Percentiles rank a stretch among this genome's conserved stretches.
These are phyloP conservation scores for Friedmanniomyces endolithicus DNA, from an alignment of 495 filamentous ascomycete genomes.

Conservation along the genomic window DNA sequence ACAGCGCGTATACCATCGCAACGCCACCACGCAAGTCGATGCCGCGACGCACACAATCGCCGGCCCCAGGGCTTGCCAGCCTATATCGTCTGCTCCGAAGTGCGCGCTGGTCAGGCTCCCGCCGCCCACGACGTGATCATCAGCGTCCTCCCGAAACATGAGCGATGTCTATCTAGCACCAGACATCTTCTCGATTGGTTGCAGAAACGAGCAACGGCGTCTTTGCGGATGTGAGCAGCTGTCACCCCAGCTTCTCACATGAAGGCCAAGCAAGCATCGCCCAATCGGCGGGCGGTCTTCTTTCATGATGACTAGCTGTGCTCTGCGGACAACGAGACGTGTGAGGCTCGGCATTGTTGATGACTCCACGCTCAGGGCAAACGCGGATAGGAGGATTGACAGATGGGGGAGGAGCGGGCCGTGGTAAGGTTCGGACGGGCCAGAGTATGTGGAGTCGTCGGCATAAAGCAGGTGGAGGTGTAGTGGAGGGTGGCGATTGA, in stretches of 20 bases:
- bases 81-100: constrained; percentile 15
- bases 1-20: constrained; percentile 23
- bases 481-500: not conserved
- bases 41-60: constrained; percentile 9
- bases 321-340: not conserved
- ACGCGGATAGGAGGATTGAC: not conserved
- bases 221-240: too few relatives aligned
- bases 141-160: not conserved
- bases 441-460: not conserved
- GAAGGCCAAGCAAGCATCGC: not conserved
- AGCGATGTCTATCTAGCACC: not conserved
- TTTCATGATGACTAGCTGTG: not conserved
- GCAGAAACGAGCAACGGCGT: too few relatives aligned
- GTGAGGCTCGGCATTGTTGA: not conserved
- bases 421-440: not conserved
- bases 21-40: constrained; percentile 14
- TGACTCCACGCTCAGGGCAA: not conserved
- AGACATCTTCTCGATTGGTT: too few relatives aligned
- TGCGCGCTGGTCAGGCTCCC: not conserved
- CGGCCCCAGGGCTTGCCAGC: constrained; percentile 20
- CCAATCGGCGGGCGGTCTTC: not conserved
- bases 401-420: not conserved
- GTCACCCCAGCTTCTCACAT: not conserved
- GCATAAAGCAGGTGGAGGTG: not conserved
- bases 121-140: not conserved